These are phyloP conservation scores for Penicillium sp. DNA, from an alignment of 2,329 filamentous ascomycete species.

Conservation along the genomic window DNA sequence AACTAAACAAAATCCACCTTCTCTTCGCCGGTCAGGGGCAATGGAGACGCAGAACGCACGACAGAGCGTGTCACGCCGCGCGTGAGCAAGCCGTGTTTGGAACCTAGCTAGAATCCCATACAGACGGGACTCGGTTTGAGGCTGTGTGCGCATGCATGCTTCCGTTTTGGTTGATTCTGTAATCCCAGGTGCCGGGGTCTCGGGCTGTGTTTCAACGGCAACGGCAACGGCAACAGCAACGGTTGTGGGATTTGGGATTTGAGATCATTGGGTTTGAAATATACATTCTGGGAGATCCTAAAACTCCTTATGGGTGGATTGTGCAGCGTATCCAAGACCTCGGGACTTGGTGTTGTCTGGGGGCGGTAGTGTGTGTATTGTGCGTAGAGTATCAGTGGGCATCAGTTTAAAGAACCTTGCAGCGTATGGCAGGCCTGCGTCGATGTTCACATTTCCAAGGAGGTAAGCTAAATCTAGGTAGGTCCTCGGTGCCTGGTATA, in stretches of 20 bases:
- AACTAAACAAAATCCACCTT: neutral
- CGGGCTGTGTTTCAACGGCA: neutral
- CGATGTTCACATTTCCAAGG: neutral
- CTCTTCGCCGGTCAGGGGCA: neutral
- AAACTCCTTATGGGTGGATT: neutral
- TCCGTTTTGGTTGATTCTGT: neutral
- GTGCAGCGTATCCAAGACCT: neutral
- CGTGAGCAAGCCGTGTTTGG: neutral
- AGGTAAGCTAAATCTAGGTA: neutral
- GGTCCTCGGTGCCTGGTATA: neutral
- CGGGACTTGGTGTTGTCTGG: neutral
- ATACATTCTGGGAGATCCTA: neutral
- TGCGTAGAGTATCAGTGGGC: neutral
- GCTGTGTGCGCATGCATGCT: neutral
- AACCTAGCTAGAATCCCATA: neutral
- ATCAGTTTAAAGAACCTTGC: neutral
- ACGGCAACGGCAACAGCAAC: neutral
- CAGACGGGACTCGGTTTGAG: neutral
- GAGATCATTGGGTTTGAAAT: neutral
- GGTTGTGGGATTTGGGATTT: neutral
- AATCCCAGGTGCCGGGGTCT: slow-evolving; percentile 2
- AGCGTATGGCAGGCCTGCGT: neutral
- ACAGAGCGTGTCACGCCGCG: neutral
- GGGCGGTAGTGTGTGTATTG: too few relatives aligned
- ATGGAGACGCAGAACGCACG: neutral